phyloP scores from a whole-genome alignment of 2,329 filamentous ascomycete species.

The Exserohilum rostratum region DNA sequence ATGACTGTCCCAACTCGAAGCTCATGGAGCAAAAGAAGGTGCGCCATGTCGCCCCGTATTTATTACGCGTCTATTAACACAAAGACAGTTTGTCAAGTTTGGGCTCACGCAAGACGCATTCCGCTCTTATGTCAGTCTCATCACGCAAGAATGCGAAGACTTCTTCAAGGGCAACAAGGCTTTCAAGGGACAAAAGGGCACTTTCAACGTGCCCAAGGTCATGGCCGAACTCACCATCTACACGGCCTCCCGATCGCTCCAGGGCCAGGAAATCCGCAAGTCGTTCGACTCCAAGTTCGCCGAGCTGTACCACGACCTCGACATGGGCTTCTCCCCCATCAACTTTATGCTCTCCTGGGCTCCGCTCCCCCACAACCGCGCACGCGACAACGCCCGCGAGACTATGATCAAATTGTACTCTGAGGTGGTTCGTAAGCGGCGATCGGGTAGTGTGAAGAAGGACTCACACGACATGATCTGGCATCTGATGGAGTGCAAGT shows the following conservation, averaged over 20 bases:
- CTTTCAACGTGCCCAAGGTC: slow-evolving; percentile 72
- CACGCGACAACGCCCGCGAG: slow-evolving; percentile 77
- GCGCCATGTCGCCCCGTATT: slow-evolving; percentile 19
- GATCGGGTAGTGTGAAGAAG: slow-evolving; percentile 58
- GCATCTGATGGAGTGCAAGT: slow-evolving; percentile 83
- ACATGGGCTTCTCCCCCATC: slow-evolving; percentile 86
- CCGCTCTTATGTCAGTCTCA: slow-evolving; percentile 77
- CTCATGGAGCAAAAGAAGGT: slow-evolving; percentile 98
- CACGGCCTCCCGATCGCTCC: slow-evolving; percentile 83
- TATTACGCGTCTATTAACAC: slow-evolving; percentile 12
- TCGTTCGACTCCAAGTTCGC: slow-evolving; percentile 83
- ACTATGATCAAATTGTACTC: slow-evolving; percentile 84
- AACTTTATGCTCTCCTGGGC: slow-evolving; percentile 92
- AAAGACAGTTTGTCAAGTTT: slow-evolving; percentile 74
- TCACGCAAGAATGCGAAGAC: slow-evolving; percentile 73
- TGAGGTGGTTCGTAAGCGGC: slow-evolving; percentile 77
- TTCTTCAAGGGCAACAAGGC: slow-evolving; percentile 71
- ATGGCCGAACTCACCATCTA: slow-evolving; percentile 91
- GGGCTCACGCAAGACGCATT: slow-evolving; percentile 78
- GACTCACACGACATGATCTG: slow-evolving; percentile 79
- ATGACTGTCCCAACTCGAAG: slow-evolving; percentile 89
- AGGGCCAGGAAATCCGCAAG: slow-evolving; percentile 81
- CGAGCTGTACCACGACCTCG: slow-evolving; percentile 83
- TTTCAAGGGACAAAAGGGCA: slow-evolving; percentile 72
- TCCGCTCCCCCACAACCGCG: slow-evolving; percentile 85